Base-by-base conservation (phyloP, 148 eudicot species). In the Heliosperma pusillum region DNA sequence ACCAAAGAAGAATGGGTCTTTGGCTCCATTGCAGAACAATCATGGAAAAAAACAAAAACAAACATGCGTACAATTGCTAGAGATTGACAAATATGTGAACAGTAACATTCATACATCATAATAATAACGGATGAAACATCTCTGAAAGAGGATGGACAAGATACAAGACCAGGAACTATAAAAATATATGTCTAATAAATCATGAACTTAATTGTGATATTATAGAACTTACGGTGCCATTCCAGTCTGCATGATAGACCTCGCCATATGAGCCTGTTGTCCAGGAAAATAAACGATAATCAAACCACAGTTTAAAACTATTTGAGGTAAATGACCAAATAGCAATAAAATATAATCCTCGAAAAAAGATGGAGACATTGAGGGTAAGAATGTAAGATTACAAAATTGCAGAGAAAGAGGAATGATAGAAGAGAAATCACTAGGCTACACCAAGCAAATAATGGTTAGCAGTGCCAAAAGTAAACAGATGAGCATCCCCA, bases 211-310 rank as follows among this genome's bases (percentile, higher is more conserved):
- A 6, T n/a, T 60, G 40, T 45, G 33, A 26, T 24, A 70, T 15
- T 17, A 27, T 61, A 72, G 11, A 66, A 85, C 97, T 88, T 85
- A 95, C 99, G 29, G 91, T 92, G 86, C 97, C 97, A 81, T 95
- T 95, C 99, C 96, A 95, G 82, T 95, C 99, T 76, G 97, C 99
- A 79, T 83, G 96, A 79, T 90, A 95, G 74, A 95, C 99, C 83
- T 95, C 99, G 72, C 99, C 99, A 75, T 95, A 95, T 40, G 99
- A 95, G 79, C 99, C 99, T 92, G 77, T 66, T 58, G 40, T 33
- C 61, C 65, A 76, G 64, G 65, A 77, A 50, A 70, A 58, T 42
- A 16, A 26, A 16, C 22, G 69, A 58, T 40, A 55, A 77, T 62
- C 26, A 79, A 56, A 66, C 68, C 24, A 45, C 20, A 0, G 10